Base-by-base conservation (phyloP, 2,329 filamentous ascomycete genomes). In the Stachybotrys elegans region DNA sequence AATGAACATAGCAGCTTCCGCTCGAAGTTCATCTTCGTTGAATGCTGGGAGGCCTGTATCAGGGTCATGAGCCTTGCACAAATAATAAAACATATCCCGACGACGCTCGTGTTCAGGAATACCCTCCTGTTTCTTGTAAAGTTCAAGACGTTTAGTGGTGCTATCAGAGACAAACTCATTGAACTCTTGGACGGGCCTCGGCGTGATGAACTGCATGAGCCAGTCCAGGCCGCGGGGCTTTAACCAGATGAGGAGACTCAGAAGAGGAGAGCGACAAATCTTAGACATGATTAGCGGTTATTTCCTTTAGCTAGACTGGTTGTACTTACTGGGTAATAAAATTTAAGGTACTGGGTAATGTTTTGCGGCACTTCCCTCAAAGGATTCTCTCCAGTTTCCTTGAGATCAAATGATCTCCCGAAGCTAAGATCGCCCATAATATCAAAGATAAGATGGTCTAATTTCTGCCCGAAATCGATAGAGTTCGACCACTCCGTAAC, bases 381-480 rank as follows among this genome's bases (percentile, higher is more conserved):
- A 9, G 40, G 34, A 19, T 43, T 46, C 6, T 25, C n/a, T 4
- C 34, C 34, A 14, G 40, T 34, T 22, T 46, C 44, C 36, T 43
- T 46, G 12, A 34, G 39, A 22, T 43, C 25, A 38, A 46, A 46
- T 14, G 44, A 46, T n/a, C n/a, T 29, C 5, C 44, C 44, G 11
- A 46, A 43, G 22, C 34, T 43, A 3, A 46, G 19, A 13, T 46
- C 44, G 8, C 44, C 44, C 19, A 43, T 46, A 16, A 46, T 40
- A 25, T 46, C 44, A 22, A 46, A 43, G 6, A 34, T 9, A 2
- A 46, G 27, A 1, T 11, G n/a, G 16, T 39, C 32, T 13, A 43
- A 9, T 22, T 14, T 23, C 5, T 39, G 5, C 11, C 40, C 22
- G 8, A 46, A 20, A 23, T 46, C 23, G 20, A 29, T 13, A 2